Conservation (phyloP, 495 filamentous ascomycete species). For the Extremus antarcticus region DNA sequence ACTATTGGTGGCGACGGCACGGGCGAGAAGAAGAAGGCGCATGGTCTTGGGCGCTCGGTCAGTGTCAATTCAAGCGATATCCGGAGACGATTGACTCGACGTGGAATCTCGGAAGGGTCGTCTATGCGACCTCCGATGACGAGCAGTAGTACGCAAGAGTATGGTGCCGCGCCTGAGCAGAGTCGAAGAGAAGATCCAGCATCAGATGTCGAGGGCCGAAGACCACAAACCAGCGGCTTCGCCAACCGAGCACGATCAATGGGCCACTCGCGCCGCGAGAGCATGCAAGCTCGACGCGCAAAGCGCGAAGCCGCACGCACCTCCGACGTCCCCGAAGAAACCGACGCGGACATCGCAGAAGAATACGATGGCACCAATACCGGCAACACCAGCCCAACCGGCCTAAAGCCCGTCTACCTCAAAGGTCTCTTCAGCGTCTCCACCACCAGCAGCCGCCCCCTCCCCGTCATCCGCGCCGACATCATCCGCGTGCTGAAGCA, state of each 20-base stretch:
- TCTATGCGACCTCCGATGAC: slow-evolving; percentile 27
- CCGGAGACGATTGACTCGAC: slow-evolving; percentile 50
- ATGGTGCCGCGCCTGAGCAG: slow-evolving; percentile 28
- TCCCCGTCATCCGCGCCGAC: slow-evolving; percentile 72
- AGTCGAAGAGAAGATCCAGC: slow-evolving; percentile 28
- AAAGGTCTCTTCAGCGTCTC: slow-evolving; percentile 97
- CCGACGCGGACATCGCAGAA: slow-evolving; percentile 49
- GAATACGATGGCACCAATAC: slow-evolving; percentile 25
- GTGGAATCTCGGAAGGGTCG: slow-evolving; percentile 45
- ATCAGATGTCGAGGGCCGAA: slow-evolving; percentile 43
- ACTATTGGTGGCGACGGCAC: slow-evolving; percentile 28
- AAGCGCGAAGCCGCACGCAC: slow-evolving; percentile 55
- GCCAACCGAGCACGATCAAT: slow-evolving; percentile 68
- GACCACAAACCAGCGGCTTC: background rate
- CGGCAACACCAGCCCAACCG: slow-evolving; percentile 42
- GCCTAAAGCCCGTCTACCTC: slow-evolving; percentile 84
- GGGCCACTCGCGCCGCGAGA: slow-evolving; percentile 80
- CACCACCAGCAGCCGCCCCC: slow-evolving; percentile 85
- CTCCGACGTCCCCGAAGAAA: slow-evolving; percentile 71
- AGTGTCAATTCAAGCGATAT: slow-evolving; percentile 79
- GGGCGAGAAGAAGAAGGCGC: slow-evolving; percentile 50
- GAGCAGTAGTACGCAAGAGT: slow-evolving; percentile 57
- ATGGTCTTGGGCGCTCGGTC: slow-evolving; percentile 64
- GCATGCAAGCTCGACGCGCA: slow-evolving; percentile 72
- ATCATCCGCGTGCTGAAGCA: slow-evolving; percentile 84